Evolutionary conservation across 768 basidiomycete genomes (phyloP), one percentile per base, ranked within the genome.

Genomic region (Russula griseocarnosa): DNA sequence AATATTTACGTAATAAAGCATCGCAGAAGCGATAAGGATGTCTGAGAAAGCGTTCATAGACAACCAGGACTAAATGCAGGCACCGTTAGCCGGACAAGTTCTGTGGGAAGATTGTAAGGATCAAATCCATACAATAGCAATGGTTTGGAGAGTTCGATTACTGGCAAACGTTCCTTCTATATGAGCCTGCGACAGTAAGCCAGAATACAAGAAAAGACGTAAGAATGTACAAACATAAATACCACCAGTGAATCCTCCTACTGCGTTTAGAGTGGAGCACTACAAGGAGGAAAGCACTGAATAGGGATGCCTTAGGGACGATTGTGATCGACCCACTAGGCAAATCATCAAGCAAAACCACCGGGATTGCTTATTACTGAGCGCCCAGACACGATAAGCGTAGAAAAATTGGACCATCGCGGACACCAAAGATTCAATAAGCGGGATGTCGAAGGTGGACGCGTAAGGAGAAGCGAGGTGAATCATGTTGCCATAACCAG

Each of bases 401-500:
- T 46, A 63, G 32, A 49, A 63, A n/a, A 40, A 49, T 32, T 63
- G 51, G 24, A 63, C 62, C 18, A 24, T 18, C 20, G 54, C 16
- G 14, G 58, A 59, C 6, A 63, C 58, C 11, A 63, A 10, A 18
- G 62, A 20, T 24, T 34, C 62, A 3, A 63, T 54, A 5, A 63
- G 36, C 2, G 52, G 57, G 6, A 30, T 28, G 28, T 63, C 58
- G 9, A 72, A 68, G 24, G 69, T 55, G 8, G 68, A 67, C 18
- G 70, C 61, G 28, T 67, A 58, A 1, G 70, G 57, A 16, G 62
- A 46, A 8, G 55, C 55, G 4, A 75, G 69, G 32, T 65, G 60
- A 0, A n/a, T 46, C 30, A 74, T 44, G 57, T 75, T 65, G 0
- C 74, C 74, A 32, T 69, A 74, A 30, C 73, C 71, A 3, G 69